phyloP scores from a whole-genome alignment of 768 basidiomycete genomes.

The Kockovaella imperatae region DNA sequence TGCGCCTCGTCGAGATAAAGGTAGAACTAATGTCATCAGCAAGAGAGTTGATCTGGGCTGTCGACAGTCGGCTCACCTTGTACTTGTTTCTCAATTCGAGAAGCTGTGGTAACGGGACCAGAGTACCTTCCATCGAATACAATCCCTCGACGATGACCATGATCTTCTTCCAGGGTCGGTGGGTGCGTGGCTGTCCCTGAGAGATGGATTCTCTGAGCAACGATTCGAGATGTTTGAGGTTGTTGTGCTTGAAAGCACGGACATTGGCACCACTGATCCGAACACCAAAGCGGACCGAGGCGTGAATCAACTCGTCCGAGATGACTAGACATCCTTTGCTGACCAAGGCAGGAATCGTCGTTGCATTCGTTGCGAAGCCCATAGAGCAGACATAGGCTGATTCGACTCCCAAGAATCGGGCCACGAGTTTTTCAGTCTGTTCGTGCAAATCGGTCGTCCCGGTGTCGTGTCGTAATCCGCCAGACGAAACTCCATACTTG shows the following conservation, averaged over 20 bases:
- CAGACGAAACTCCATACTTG: constrained; percentile 70
- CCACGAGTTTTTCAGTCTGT: constrained; percentile 74
- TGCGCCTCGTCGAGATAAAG: constrained; percentile 95
- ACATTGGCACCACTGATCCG: constrained; percentile 81
- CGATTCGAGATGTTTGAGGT: constrained; percentile 72
- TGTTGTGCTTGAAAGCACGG: constrained; percentile 93
- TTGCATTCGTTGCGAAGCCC: constrained; percentile 51
- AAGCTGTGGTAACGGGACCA: constrained; percentile 73
- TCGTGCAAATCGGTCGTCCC: constrained; percentile 80
- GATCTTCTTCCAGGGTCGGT: constrained; percentile 99
- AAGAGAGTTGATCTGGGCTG: background rate
- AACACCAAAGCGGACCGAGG: constrained; percentile 87
- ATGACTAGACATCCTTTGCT: constrained; percentile 87
- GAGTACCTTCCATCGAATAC: constrained; percentile 97
- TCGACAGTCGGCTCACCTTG: constrained; percentile 58
- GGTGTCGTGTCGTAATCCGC: constrained; percentile 70
- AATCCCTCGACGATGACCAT: constrained; percentile 87
- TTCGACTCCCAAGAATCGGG: constrained; percentile 81
- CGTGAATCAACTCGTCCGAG: constrained; percentile 94
- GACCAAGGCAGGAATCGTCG: constrained; percentile 83
- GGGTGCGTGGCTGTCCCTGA: constrained; percentile 95
- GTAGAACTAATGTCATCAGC: constrained; percentile 63
- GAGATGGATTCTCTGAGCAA: constrained; percentile 83
- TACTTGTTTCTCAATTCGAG: constrained; percentile 85
- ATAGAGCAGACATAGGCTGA: constrained; percentile 84